Evolutionary conservation across 2,329 filamentous ascomycete species (phyloP), one percentile per base, ranked within the genome.

Genomic region (Zymoseptoria brevis): DNA sequence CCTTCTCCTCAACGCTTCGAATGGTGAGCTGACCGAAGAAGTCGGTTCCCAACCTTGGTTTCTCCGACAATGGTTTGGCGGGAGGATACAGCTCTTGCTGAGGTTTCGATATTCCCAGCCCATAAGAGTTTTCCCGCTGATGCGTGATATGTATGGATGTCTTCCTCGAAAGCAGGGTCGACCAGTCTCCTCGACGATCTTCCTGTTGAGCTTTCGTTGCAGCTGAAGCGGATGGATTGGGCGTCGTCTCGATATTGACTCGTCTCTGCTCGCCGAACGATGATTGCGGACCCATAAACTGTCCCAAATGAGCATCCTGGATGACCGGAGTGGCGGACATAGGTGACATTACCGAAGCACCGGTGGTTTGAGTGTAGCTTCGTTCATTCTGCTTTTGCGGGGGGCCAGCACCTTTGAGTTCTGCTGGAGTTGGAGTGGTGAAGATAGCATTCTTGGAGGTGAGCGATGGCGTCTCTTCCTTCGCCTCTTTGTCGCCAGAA

Each of bases 1-100:
- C 55, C 13, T 61, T 29, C n/a, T 64, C 62, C 56, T 61, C 53
- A 54, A 60, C 19, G 24, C 60, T 67, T 6, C 68, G 66, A 21
- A 74, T 66, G 0, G 70, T 73, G 22, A 69, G 61, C 53, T 69
- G 68, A 7, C 68, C 66, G 49, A 68, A 69, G 21, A 64, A 64
- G 58, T 71, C 68, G 6, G 66, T 70, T 19, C 62, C 65, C 8
- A 69, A 56, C 21, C 62, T 61, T 30, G 64, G 64, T 57, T 67
- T 67, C 56, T 67, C 62, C 8, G 62, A 59, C 24, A 67, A 50
- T 26, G 56, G 53, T 45, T 60, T 58, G 0, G 67, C 61, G 21
- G 66, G 63, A 50, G 66, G 66, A 24, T 61, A 70, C 11, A 68
- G 65, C 19, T 67, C 64, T 16, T 50, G 51, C 19, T 66, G 62